phyloP scores from a whole-genome alignment of 2,329 filamentous ascomycete species.

The Zymoseptoria tritici region DNA sequence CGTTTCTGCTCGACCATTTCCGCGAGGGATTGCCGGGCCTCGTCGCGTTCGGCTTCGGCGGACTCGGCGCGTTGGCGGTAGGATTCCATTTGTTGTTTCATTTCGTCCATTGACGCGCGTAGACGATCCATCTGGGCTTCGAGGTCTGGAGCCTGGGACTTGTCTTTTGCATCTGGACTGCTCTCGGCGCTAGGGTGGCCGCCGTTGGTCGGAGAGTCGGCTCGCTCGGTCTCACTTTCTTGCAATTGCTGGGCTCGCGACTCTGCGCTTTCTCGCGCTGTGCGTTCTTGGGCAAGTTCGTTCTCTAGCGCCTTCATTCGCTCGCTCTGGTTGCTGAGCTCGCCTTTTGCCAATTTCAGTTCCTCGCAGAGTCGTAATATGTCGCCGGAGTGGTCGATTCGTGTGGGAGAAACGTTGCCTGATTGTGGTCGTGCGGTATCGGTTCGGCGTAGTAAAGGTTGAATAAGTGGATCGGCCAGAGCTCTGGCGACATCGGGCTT shows the following conservation, averaged over 20 bases:
- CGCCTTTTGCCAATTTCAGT: conserved; percentile 72
- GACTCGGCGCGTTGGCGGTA: conserved; percentile 69
- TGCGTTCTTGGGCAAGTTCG: conserved; percentile 68
- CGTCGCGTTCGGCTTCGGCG: conserved; percentile 69
- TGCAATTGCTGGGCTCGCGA: conserved; percentile 67
- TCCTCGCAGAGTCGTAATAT: conserved; percentile 80
- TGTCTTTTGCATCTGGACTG: conserved; percentile 8
- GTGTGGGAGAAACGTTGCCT: conserved; percentile 51
- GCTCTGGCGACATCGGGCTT: conserved; percentile 66
- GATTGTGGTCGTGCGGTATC: conserved; percentile 64
- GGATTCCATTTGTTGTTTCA: conserved; percentile 70
- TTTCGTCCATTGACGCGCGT: conserved; percentile 69
- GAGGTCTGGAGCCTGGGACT: conserved; percentile 37
- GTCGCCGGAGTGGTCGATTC: conserved; percentile 58
- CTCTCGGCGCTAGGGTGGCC: conserved; percentile 11
- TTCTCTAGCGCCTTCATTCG: conserved; percentile 76
- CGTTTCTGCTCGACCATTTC: conserved; percentile 85
- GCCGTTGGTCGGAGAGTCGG: conserved; percentile 24
- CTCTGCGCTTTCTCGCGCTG: conserved; percentile 76
- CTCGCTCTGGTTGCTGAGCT: conserved; percentile 74
- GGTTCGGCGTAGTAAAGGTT: conserved; percentile 62
- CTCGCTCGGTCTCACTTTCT: conserved; percentile 44
- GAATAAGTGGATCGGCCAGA: conserved; percentile 39
- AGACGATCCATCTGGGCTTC: conserved; percentile 70
- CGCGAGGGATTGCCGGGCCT: conserved; percentile 65